Base-by-base conservation (phyloP, 805 yeast species). In the Spathaspora hagerdaliae region DNA sequence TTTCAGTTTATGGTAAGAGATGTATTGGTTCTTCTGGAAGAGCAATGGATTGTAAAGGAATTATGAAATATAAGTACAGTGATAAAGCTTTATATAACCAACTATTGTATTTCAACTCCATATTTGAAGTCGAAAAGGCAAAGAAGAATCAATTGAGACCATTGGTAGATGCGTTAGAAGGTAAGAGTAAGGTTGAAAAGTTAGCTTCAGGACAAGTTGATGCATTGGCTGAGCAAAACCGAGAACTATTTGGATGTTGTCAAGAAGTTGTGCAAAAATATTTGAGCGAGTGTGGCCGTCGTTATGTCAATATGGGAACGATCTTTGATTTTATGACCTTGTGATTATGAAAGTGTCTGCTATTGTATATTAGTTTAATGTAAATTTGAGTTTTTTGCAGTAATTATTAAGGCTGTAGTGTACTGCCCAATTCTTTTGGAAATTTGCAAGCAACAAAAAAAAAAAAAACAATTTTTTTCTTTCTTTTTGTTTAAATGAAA, bases 1-100 rank as follows among this genome's bases (percentile, higher is more conserved):
- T 94, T 24, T 81, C 91, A 15, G 97, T 91, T 4, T 89, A 87
- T 58, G 98, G 98, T 43, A 81, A 83, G 54, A 77, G 92, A 53
- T 90, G 98, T 63, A 73, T 89, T 48, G 85, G 87, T 36, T 63
- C 63, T 47, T 76, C 75, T 56, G 87, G 87, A 2, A 74, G 69
- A 36, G 81, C 83, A 1, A 75, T 70, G 51, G 81, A 81, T 15
- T 82, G 87, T 58, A 85, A 87, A 56, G 97, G 98, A 34, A 79
- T 85, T 9, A 85, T 90, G 89, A 72, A 79, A 48, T 86, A 82
- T 63, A 76, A 75, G 47, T 94, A 87, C 61, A 73, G 82, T 26
- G 96, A 88, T 61, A 85, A 84, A 59, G 84, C 81, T 43, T 72
- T 94, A 35, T 92, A 91, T 71, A 87, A 87, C 57, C 98, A 94